These are phyloP conservation scores for Akebia trifoliata DNA, from an alignment of 164 flowering plant genomes.

Conservation along the genomic window DNA sequence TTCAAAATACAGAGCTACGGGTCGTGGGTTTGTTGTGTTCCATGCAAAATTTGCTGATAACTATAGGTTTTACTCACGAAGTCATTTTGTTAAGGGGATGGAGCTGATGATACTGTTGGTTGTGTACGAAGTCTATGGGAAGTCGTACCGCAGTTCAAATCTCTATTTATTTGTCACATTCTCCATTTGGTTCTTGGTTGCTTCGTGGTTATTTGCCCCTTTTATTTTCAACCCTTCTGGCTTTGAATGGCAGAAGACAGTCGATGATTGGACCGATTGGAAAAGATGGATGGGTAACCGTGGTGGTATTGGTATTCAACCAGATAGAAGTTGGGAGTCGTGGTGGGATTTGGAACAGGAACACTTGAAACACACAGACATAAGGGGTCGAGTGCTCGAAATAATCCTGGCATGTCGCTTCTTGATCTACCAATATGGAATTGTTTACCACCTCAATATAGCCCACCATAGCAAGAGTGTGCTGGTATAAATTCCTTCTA, in stretches of 20 bases:
- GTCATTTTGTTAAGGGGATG: conserved; percentile 94
- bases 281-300: conserved; percentile 99
- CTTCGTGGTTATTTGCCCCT: conserved; percentile 96
- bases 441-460: conserved; percentile 88
- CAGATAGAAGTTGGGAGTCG: conserved; percentile 91
- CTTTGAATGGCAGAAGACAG: conserved; percentile 98
- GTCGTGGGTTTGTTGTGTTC: conserved; percentile 93
- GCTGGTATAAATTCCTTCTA: conserved; percentile 42
- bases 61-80: conserved; percentile 86
- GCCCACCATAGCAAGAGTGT: conserved; percentile 58
- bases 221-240: conserved; percentile 96
- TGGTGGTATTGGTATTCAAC: conserved; percentile 87
- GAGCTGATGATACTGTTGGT: conserved; percentile 69
- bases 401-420: conserved; percentile 79
- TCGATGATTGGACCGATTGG: conserved; percentile 99
- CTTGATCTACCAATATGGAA: conserved; percentile 89
- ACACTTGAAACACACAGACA: conserved; percentile 61
- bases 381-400: conserved; percentile 76
- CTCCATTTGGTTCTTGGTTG: conserved; percentile 97
- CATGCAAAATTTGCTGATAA: conserved; percentile 93
- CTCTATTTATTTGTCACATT: conserved; percentile 71
- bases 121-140: conserved; percentile 70
- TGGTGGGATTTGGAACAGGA: conserved; percentile 95
- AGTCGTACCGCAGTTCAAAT: conserved; percentile 64
- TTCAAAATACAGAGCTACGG: conserved; percentile 88